These are phyloP conservation scores for Tetracladium setigerum DNA, from an alignment of 495 filamentous ascomycete genomes.

Conservation along the genomic window DNA sequence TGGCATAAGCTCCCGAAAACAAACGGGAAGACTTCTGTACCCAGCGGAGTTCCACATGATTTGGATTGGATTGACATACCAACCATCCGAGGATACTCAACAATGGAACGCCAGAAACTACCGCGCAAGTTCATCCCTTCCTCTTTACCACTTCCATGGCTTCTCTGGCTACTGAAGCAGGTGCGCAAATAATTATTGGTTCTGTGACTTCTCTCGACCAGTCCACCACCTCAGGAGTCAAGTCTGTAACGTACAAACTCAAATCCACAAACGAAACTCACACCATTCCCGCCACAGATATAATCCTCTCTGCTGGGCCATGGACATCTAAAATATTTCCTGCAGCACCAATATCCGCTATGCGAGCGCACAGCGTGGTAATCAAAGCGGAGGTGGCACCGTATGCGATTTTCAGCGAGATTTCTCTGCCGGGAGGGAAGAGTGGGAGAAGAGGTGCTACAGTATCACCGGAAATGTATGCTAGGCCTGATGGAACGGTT, in stretches of 20 bases:
- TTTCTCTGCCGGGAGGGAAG: conserved; percentile 56
- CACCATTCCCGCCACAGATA: conserved; percentile 68
- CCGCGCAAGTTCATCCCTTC: conserved; percentile 91
- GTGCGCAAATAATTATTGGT: conserved; percentile 63
- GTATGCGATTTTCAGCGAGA: conserved; percentile 87
- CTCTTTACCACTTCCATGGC: conserved; percentile 88
- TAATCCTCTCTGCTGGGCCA: conserved; percentile 80
- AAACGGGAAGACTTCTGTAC: conserved; percentile 46
- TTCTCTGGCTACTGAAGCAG: conserved; percentile 65
- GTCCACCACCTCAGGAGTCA: conserved; percentile 38
- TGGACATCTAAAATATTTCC: conserved; percentile 78
- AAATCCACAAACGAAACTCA: conserved; percentile 47
- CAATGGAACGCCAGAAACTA: conserved; percentile 73
- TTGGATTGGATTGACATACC: conserved; percentile 80
- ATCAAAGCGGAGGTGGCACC: conserved; percentile 74
- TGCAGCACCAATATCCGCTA: conserved; percentile 65
- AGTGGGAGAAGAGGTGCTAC: conserved; percentile 30
- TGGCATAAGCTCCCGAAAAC: conserved; percentile 68
- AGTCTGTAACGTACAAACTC: conserved; percentile 68
- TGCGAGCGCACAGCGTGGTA: conserved; percentile 86
- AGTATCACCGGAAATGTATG: conserved; percentile 88
- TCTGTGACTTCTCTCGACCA: conserved; percentile 57
- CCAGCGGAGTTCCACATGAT: conserved; percentile 63
- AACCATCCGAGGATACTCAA: conserved; percentile 60
- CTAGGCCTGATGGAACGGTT: conserved; percentile 78